Conservation (phyloP, 768 basidiomycete species). For the Panellus pusillus region DNA sequence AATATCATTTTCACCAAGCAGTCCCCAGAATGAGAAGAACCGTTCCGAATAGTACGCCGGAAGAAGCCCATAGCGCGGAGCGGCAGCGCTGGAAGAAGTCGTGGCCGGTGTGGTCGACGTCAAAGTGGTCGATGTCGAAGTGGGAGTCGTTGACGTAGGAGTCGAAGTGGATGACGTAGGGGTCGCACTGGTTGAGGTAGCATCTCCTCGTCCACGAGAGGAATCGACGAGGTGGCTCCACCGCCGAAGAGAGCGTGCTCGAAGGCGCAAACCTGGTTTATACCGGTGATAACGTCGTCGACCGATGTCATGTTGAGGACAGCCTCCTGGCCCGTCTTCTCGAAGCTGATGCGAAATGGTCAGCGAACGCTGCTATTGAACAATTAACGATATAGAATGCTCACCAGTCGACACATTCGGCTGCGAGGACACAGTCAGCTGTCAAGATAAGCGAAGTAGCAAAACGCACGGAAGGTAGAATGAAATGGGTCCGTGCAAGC, state of each 20-base stretch:
- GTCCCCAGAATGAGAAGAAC: neutral
- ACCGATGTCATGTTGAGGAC: conserved; percentile 48
- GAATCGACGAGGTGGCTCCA: conserved; percentile 37
- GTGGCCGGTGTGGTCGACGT: too few species aligned
- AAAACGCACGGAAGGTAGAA: conserved; percentile 25
- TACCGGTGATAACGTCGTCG: conserved; percentile 47
- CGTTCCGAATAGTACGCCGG: neutral
- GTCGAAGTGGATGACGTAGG: too few species aligned
- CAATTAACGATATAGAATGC: conserved; percentile 11
- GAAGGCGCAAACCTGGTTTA: conserved; percentile 53
- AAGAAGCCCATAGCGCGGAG: neutral
- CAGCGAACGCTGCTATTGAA: neutral
- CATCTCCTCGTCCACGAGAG: conserved; percentile 22
- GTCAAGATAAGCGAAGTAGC: conserved; percentile 24
- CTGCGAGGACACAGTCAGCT: conserved; percentile 43
- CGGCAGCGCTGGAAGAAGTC: neutral
- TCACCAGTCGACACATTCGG: conserved; percentile 71
- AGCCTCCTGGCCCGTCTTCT: conserved; percentile 55
- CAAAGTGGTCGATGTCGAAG: too few species aligned
- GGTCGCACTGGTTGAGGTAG: conserved; percentile 22
- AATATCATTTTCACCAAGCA: neutral
- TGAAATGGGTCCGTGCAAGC: conserved; percentile 56
- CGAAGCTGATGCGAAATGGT: conserved; percentile 41
- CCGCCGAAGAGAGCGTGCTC: conserved; percentile 54
- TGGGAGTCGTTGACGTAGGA: too few species aligned